Base-by-base conservation (phyloP, 768 basidiomycete species). In the Trametes cubensis region DNA sequence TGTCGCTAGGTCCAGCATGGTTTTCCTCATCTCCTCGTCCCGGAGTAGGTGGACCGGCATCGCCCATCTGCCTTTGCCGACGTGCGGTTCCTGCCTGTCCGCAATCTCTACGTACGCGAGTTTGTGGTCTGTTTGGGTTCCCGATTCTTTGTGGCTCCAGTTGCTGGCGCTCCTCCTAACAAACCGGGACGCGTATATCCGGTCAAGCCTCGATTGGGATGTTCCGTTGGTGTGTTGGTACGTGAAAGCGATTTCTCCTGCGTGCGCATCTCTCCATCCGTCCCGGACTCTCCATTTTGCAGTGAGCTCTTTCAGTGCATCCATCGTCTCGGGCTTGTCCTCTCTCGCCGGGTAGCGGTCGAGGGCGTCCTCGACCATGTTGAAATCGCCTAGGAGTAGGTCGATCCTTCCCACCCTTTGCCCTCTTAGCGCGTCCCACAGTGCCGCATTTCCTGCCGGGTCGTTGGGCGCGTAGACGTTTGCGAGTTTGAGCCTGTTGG, bases 301-400 rank as follows among this genome's bases (percentile, higher is more conserved):
- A 2, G 10, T 6, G 8, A 53, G n/a, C n/a, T 30, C 15, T 38
- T 8, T 4, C 1, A 15, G 3, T 2, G 34, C 38, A 38, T 11
- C n/a, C 3, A 2, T 6, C 0, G 1, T 14, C 6, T 41, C 38
- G 13, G 4, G 13, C 21, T 21, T n/a, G 10, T 18, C 20, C 21
- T 28, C 28, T 3, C 28, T 3, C 28, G 28, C 28, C 7, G 51
- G 51, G 11, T 41, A 0, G 21, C 51, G 21, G 51, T 53, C 51
- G 2, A 23, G 1, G 0, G 15, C 2, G 2, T 40, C 38, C 15
- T 82, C 78, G 0, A 76, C 74, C 0, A 81, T 26, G 61, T 83
- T 82, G 46, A 77, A 77, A 60, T 83, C 50, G 2, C 50, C 50
- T 21, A 52, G 8, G 2, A 52, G 11, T 39, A 52, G 0, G 20